These are phyloP conservation scores for Cryphonectria japonica DNA, from an alignment of 2,329 filamentous ascomycete genomes.

Conservation along the genomic window DNA sequence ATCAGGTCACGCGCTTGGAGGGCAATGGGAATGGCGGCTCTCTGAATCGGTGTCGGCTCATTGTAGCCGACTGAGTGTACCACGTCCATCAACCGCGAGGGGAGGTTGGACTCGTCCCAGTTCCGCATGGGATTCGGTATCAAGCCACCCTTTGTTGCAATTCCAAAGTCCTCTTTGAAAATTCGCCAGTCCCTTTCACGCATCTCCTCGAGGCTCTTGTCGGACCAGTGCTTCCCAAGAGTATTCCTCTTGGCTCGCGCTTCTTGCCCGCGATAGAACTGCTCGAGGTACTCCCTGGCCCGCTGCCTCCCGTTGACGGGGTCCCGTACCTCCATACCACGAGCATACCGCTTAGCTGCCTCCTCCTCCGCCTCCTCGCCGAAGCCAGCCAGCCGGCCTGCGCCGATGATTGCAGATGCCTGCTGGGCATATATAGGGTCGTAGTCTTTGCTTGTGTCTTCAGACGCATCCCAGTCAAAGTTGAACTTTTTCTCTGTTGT, in stretches of 20 bases:
- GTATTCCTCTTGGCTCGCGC: constrained; percentile 69
- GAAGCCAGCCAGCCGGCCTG: constrained; percentile 49
- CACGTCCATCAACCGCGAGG: constrained; percentile 76
- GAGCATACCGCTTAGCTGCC: constrained; percentile 61
- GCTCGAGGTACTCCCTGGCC: constrained; percentile 80
- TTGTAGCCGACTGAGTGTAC: constrained; percentile 85
- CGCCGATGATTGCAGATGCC: constrained; percentile 64
- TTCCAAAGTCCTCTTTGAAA: constrained; percentile 99
- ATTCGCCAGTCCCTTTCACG: constrained; percentile 98
- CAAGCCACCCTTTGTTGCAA: constrained; percentile 86
- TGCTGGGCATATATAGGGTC: constrained; percentile 78
- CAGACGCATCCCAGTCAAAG: constrained; percentile 95
- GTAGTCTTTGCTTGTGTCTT: constrained; percentile 85
- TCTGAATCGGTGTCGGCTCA: constrained; percentile 89
- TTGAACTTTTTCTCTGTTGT: constrained; percentile 98
- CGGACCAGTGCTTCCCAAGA: constrained; percentile 92
- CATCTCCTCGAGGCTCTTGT: constrained; percentile 92
- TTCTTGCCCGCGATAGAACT: constrained; percentile 78
- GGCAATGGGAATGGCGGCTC: constrained; percentile 94
- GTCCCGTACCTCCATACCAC: constrained; percentile 75
- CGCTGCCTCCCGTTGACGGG: constrained; percentile 74
- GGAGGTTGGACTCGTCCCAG: constrained; percentile 85
- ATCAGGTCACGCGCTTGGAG: constrained; percentile 94
- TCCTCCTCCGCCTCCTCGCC: constrained; percentile 60
- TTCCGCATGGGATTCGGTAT: constrained; percentile 96